Base-by-base conservation (phyloP, 148 eudicot genomes). In the Fagopyrum tataricum region DNA sequence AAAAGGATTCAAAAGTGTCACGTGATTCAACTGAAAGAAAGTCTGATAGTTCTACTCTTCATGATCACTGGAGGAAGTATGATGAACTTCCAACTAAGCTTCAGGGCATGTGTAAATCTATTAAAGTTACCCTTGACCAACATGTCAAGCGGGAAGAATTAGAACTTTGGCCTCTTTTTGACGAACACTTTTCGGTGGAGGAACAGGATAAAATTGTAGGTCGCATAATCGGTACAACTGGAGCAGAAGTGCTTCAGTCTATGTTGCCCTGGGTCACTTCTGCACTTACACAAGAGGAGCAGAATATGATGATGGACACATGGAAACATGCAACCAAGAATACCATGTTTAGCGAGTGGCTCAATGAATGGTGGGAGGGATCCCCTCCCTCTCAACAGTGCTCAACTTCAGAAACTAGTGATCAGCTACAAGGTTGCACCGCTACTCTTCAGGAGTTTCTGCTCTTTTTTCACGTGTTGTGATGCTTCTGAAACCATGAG, bases 241-340 rank as follows among this genome's bases (percentile, higher is more conserved):
- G 98, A 71, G 98, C 98, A 24, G 97, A 91, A 77, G 98, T 94
- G 79, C 90, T 94, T 51, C 98, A 94, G 48, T 91, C 98, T 71
- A 94, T 94, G 98, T 83, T 94, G 74, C 98, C 98, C 42, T 94
- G 98, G 98, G 98, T 94, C 56, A 94, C 97, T 67, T 87, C 95
- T 81, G 98, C 91, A 40, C 96, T 94, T 76, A 94, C 93, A 51
- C 97, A 82, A 81, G 98, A 91, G 76, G 98, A 91, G 80, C 97
- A 94, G 76, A 91, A 89, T 78, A 94, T 84, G 86, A 87, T 94
- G 93, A 89, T 94, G 95, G 92, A 91, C 80, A 89, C 96, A 2
- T 91, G 92, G 95, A 94, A 94, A 85, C 87, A 94, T 70, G 98
- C 98, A 21, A 87, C 98, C 46, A 94, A 94, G 76, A 94, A 94